Base-by-base conservation (phyloP, 2,329 filamentous ascomycete species). In the Aspergillus proliferans region DNA sequence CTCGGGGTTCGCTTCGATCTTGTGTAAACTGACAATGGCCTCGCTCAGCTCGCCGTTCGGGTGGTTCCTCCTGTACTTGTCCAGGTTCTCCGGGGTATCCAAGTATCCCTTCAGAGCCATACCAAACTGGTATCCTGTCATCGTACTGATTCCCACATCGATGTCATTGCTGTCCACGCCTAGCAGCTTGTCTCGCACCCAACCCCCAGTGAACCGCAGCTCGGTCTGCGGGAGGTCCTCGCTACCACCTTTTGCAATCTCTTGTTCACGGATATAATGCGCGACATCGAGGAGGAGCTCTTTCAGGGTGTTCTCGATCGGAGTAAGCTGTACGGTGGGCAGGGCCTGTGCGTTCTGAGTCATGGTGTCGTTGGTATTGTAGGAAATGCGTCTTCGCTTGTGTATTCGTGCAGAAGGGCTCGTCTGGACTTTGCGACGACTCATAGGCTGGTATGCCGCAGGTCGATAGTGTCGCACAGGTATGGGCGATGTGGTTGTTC, bases 1-100 rank as follows among this genome's bases (percentile, higher is more conserved):
- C 62, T 96, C 90, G 0, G 91, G 92, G 66, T 97, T 97, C 49
- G 86, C 86, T 46, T 86, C 85, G 57, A 96, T 92, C 68, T 89
- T 94, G 76, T 96, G 86, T 28, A 96, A 76, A 54, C 82, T 85
- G 45, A 86, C 85, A 47, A 93, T 76, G 49, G 85, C 84, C 46
- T 79, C 78, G 80, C 78, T 62, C 18, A 83, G 77, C 55, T 83
- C 76, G 12, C 71, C 63, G 8, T 65, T 59, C 8, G 49, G 66
- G 60, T 58, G 80, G 62, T 45, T 76, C 61, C 43, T 69, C 58
- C 52, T 77, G 71, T 63, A 75, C 51, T 71, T 71, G 5, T 67
- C 58, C 14, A 72, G 60, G 21, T 70, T 67, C 14, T 66, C 60
- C 2, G 68, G 67, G 18, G 63, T 58, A 47, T 71, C 67, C 30